A percentile compares a stretch with the other conserved stretches of the same genome.
These are phyloP conservation scores for Suaeda aralocaspica DNA, from an alignment of 148 eudicot genomes.

Conservation along the genomic window DNA sequence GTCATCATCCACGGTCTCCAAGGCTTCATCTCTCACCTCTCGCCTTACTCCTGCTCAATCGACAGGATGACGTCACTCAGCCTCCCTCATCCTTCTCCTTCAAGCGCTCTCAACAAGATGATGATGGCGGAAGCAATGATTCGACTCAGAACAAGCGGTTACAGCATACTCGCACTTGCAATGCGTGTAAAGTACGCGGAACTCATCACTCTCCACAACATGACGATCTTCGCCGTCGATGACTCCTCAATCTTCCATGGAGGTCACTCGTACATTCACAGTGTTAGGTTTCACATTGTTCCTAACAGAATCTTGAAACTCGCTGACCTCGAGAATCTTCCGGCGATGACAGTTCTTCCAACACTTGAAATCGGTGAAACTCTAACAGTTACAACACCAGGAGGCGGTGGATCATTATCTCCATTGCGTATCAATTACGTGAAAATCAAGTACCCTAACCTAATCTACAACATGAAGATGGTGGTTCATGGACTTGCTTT, in stretches of 20 bases:
- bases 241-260: constrained; percentile 48
- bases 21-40: constrained; percentile 68
- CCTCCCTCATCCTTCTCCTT: constrained; percentile 36
- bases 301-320: constrained; percentile 51
- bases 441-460: constrained; percentile 47
- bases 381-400: constrained; percentile 51
- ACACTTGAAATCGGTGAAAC: constrained; percentile 48
- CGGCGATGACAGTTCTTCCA: constrained; percentile 45
- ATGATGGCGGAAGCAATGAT: constrained; percentile 57
- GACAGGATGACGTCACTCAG: constrained; percentile 50
- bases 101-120: constrained; percentile 37
- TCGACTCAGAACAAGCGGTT: constrained; percentile 40
- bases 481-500: constrained; percentile 59
- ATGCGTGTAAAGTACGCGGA: constrained; percentile 43
- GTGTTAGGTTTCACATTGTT: constrained; percentile 58
- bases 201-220: constrained; percentile 33
- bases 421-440: constrained; percentile 74
- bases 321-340: constrained; percentile 49
- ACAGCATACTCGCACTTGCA: constrained; percentile 45
- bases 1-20: constrained; percentile 59
- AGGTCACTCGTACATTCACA: constrained; percentile 46
- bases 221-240: constrained; percentile 50
- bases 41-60: constrained; percentile 58
- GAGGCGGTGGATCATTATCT: constrained; percentile 44
- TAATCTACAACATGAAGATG: constrained; percentile 61